A percentile compares a stretch with the other conserved stretches of the same genome.
phyloP scores from a whole-genome alignment of 352 stramenopile species.

The Pilasporangium apinafurcum region DNA sequence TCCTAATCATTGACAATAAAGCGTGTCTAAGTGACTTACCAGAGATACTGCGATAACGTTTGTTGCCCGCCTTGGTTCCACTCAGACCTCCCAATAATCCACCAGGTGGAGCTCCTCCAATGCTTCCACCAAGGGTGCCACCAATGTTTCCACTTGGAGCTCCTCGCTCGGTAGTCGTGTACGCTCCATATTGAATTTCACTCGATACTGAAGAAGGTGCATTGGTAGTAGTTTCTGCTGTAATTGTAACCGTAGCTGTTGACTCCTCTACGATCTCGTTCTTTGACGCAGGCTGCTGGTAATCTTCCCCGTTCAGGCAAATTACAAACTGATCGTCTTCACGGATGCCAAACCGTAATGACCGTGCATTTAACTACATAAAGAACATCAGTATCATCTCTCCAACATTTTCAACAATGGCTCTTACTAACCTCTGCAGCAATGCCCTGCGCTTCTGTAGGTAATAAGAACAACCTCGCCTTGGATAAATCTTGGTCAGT shows the following conservation, averaged over 20 bases:
- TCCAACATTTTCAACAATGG: neutral
- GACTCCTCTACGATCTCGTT: neutral
- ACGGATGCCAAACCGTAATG: conserved; percentile 63
- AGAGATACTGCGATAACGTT: conserved; percentile 71
- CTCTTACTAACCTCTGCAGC: conserved; percentile 39
- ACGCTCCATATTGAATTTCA: neutral
- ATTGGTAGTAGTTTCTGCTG: too few relatives aligned
- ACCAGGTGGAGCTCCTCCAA: conserved; percentile 9
- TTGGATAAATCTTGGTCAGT: conserved; percentile 17
- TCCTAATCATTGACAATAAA: neutral
- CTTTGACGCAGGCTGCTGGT: conserved; percentile 28
- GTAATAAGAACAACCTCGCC: conserved; percentile 60
- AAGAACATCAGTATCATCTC: neutral
- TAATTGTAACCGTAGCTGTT: too few relatives aligned
- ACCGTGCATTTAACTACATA: conserved; percentile 57
- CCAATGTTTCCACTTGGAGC: conserved; percentile 10
- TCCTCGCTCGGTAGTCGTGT: neutral
- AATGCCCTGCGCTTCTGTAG: conserved; percentile 46
- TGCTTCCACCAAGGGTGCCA: neutral
- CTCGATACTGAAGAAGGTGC: neutral
- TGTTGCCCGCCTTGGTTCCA: conserved; percentile 53
- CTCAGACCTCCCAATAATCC: conserved; percentile 15
- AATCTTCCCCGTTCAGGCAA: conserved; percentile 64
- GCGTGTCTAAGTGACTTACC: neutral
- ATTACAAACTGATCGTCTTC: conserved; percentile 77